A percentile compares a stretch with the other conserved stretches of the same genome.
phyloP scores from a whole-genome alignment of 768 basidiomycete genomes.

The Royoungia palumana region DNA sequence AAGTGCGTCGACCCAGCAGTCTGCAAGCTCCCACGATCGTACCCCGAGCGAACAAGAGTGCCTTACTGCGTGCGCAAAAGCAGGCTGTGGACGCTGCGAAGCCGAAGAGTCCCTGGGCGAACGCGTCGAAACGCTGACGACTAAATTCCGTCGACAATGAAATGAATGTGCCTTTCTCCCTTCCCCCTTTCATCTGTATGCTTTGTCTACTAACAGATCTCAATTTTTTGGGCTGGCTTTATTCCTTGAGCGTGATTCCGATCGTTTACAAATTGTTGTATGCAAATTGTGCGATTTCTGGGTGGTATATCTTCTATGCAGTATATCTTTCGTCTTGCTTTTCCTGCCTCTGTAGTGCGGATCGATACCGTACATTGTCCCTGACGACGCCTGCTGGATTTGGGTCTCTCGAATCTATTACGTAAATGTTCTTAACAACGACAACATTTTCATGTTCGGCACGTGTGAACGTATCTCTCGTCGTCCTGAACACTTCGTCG shows the following conservation, averaged over 20 bases:
- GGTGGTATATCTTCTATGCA: conserved; percentile 16
- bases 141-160: background rate
- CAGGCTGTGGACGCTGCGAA: conserved; percentile 38
- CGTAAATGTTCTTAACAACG: conserved; percentile 1
- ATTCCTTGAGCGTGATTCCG: conserved; percentile 15
- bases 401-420: conserved; percentile 3
- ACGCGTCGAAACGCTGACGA: conserved; percentile 26
- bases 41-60: conserved; percentile 74
- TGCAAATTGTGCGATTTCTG: conserved; percentile 19
- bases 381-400: conserved; percentile 13
- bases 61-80: conserved; percentile 67
- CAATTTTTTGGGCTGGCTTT: conserved; percentile 1
- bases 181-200: conserved; percentile 11
- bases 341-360: background rate
- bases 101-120: conserved; percentile 33
- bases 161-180: background rate
- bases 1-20: conserved; percentile 52
- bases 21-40: conserved; percentile 55
- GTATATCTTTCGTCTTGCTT: conserved; percentile 5
- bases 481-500: background rate
- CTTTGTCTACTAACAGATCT: conserved; percentile 16
- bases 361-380: conserved; percentile 4
- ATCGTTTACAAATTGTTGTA: conserved; percentile 11
- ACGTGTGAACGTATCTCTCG: conserved; percentile 4
- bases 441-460: background rate